A percentile compares a stretch with the other conserved stretches of the same genome.
Evolutionary conservation across 2,329 filamentous ascomycete genomes (phyloP).

Genomic region (Mollisiaceae sp.): DNA sequence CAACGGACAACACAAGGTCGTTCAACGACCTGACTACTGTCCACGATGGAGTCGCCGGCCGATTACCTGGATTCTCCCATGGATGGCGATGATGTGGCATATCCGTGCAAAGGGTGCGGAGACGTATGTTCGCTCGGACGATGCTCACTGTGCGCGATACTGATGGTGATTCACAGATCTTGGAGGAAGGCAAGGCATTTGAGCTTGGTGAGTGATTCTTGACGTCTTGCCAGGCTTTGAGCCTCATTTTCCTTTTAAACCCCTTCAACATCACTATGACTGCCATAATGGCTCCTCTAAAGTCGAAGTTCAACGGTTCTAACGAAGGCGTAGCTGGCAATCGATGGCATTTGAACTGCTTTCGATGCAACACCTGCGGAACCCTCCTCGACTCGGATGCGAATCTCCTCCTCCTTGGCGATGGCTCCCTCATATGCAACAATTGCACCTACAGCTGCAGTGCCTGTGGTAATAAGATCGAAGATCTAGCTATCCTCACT

Average conservation of each 20-base stretch:
- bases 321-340: slow-evolving; percentile 72
- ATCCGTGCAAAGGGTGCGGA: slow-evolving; percentile 91
- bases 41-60: slow-evolving; percentile 58
- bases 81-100: slow-evolving; percentile 79
- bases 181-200: slow-evolving; percentile 98
- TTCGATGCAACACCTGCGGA: slow-evolving; percentile 93
- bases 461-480: slow-evolving; percentile 96
- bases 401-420: slow-evolving; percentile 93
- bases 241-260: not conserved
- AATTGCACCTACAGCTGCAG: slow-evolving; percentile 99
- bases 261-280: slow-evolving; percentile 1
- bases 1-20: slow-evolving; percentile 28
- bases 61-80: slow-evolving; percentile 57
- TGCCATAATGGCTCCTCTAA: slow-evolving; percentile 8
- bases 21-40: slow-evolving; percentile 21
- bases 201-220: slow-evolving; percentile 75
- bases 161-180: slow-evolving; percentile 66
- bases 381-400: slow-evolving; percentile 98
- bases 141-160: slow-evolving; percentile 28
- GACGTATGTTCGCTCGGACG: slow-evolving; percentile 64
- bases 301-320: slow-evolving; percentile 29
- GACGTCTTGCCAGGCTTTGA: not conserved
- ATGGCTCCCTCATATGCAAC: slow-evolving; percentile 98
- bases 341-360: slow-evolving; percentile 98
- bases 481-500: slow-evolving; percentile 95